A percentile compares a stretch with the other conserved stretches of the same genome.
Evolutionary conservation across 2,329 filamentous ascomycete species (phyloP).

Genomic region (Microdochium bolleyi): DNA sequence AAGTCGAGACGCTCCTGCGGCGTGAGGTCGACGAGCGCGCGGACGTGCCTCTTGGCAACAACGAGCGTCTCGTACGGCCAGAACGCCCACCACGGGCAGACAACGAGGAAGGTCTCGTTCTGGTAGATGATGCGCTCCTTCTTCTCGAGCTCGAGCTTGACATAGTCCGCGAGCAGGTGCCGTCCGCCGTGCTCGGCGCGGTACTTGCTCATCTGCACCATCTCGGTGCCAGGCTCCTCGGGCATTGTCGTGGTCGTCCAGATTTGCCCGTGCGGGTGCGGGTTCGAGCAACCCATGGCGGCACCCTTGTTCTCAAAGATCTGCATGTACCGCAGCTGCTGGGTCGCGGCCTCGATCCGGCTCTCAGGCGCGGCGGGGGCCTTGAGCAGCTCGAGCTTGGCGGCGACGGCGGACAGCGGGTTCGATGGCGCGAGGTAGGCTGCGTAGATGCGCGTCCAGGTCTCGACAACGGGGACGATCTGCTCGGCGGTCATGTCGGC

Average conservation of each 20-base stretch:
- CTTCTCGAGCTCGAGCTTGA: conserved; percentile 72
- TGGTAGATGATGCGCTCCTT: conserved; percentile 81
- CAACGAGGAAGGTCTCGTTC: conserved; percentile 74
- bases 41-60: conserved; percentile 74
- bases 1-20: conserved; percentile 63
- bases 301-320: conserved; percentile 99
- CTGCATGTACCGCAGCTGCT: conserved; percentile 94
- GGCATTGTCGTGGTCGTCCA: conserved; percentile 91
- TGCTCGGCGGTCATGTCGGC: conserved; percentile 75
- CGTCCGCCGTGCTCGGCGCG: conserved; percentile 60
- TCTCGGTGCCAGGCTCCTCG: conserved; percentile 78
- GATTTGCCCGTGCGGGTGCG: conserved; percentile 92
- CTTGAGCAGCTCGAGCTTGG: conserved; percentile 26
- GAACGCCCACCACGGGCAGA: conserved; percentile 95
- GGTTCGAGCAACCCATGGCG: conserved; percentile 98
- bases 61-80: conserved; percentile 98
- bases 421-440: conserved; percentile 68
- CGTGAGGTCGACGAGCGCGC: conserved; percentile 75
- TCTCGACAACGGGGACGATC: conserved; percentile 76
- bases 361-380: conserved; percentile 26
- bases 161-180: conserved; percentile 82
- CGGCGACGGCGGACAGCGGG: conserved; percentile 43
- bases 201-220: conserved; percentile 74
- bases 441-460: conserved; percentile 88
- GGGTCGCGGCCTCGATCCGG: conserved; percentile 44